Base-by-base conservation (phyloP, 805 yeast species). In the Teunomyces kruisii region DNA sequence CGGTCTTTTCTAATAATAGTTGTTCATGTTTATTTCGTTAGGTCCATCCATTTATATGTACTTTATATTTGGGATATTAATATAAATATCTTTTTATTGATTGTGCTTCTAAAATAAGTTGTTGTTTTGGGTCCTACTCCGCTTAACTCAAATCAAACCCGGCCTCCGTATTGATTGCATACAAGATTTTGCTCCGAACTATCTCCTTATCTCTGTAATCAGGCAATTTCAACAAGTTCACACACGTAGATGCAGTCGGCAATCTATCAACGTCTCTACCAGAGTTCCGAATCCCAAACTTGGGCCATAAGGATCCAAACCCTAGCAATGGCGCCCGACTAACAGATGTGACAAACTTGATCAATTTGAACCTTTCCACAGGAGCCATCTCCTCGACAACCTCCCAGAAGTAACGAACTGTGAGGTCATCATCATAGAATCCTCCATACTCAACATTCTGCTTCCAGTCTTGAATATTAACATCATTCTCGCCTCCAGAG, bases 191-290 rank as follows among this genome's bases (percentile, higher is more conserved):
- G 35, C 75, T 66, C 45, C 74, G 74, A 35, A 94, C 65, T 2
- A 76, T 19, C 32, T 89, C 70, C 42, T 82, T 85, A 53, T 85
- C 69, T 51, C 70, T 67, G 62, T 94, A 94, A 59, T 90, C 86
- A 0, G 99, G 99, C 22, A 94, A 64, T 57, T 86, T 90, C 49
- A 94, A 69, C 46, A 94, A 65, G 58, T 94, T 94, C 26, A 90
- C 88, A 72, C 99, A 94, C 0, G 99, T 94, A 0, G 97, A 82
- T 0, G 98, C 86, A 0, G 97, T 88, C 0, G 99, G 99, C 32
- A 94, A 68, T 26, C 95, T 68, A 1, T 71, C 72, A 2, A 57
- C 51, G 22, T 78, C 79, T 12, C 62, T 50, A 0, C 92, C 94
- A 0, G 84, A 75, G 51, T 82, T 82, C 31, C 88, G 63, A 39